A percentile compares a stretch with the other conserved stretches of the same genome.
Conservation (phyloP, 139 green algal species). For the Edaphochlamys debaryana region DNA sequence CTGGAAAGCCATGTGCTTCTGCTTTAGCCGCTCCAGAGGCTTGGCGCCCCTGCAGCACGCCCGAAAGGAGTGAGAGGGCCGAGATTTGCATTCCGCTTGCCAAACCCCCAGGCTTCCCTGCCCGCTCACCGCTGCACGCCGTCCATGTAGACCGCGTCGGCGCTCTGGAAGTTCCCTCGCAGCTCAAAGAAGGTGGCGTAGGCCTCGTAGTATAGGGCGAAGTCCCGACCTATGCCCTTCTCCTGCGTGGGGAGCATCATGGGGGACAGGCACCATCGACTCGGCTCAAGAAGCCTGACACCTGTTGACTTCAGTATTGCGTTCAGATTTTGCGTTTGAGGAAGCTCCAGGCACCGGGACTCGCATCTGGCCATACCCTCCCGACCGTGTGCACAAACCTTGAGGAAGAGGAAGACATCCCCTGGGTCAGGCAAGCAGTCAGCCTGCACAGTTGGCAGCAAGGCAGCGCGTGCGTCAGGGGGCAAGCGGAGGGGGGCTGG, state of each 20-base stretch:
- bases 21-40: slow-evolving; percentile 77
- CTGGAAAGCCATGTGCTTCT: slow-evolving; percentile 84
- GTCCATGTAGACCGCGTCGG: slow-evolving; percentile 78
- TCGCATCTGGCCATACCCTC: too few species aligned
- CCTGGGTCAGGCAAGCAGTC: slow-evolving; percentile 86
- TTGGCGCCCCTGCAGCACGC: slow-evolving; percentile 62
- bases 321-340: too few species aligned
- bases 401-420: slow-evolving; percentile 90
- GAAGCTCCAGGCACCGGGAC: too few species aligned
- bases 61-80: too few species aligned
- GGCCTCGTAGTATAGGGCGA: slow-evolving; percentile 90
- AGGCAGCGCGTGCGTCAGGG: not conserved
- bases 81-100: not conserved
- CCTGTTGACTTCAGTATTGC: too few species aligned
- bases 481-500: not conserved
- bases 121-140: slow-evolving; percentile 63
- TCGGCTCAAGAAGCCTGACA: too few species aligned
- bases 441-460: slow-evolving; percentile 61
- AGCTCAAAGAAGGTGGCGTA: slow-evolving; percentile 88
- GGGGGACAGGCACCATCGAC: too few species aligned
- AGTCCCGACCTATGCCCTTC: slow-evolving; percentile 82
- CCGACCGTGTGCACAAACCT: too few species aligned
- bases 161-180: slow-evolving; percentile 70
- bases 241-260: slow-evolving; percentile 51
- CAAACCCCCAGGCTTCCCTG: not conserved